Conservation (phyloP, 768 basidiomycete genomes). For the Russula griseocarnosa region DNA sequence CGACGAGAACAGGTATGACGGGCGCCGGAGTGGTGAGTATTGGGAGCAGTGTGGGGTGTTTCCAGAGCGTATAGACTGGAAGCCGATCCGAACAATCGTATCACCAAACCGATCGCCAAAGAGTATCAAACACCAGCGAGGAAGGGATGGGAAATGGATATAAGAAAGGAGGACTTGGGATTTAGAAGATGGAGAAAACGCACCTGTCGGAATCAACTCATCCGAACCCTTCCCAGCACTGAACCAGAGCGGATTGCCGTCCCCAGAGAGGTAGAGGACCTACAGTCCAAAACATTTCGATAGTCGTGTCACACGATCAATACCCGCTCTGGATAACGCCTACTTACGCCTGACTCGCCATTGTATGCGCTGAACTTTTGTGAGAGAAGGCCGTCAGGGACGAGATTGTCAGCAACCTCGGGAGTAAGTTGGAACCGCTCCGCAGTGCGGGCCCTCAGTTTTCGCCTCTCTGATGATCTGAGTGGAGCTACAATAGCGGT, state of each 20-base stretch:
- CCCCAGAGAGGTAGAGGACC: constrained; percentile 60
- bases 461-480: constrained; percentile 67
- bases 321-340: neutral
- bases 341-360: constrained; percentile 60
- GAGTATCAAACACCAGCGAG: neutral
- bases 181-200: constrained; percentile 2
- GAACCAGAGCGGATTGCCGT: constrained; percentile 78
- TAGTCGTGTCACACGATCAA: neutral
- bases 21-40: constrained; percentile 64
- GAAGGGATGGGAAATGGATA: constrained; percentile 1
- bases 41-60: constrained; percentile 62
- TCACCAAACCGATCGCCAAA: neutral
- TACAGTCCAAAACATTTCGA: constrained; percentile 31
- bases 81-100: neutral
- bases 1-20: constrained; percentile 66
- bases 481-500: constrained; percentile 47
- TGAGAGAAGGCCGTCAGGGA: constrained; percentile 68
- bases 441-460: constrained; percentile 58
- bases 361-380: constrained; percentile 65
- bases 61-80: constrained; percentile 75
- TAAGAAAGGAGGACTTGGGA: neutral
- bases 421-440: constrained; percentile 43
- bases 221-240: constrained; percentile 62
- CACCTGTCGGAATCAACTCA: constrained; percentile 68
- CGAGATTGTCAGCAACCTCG: constrained; percentile 64